Percentiles rank a stretch among this genome's conserved stretches.
phyloP scores from a whole-genome alignment of 2,329 filamentous ascomycete species.

The Lachnellula subtilissima region DNA sequence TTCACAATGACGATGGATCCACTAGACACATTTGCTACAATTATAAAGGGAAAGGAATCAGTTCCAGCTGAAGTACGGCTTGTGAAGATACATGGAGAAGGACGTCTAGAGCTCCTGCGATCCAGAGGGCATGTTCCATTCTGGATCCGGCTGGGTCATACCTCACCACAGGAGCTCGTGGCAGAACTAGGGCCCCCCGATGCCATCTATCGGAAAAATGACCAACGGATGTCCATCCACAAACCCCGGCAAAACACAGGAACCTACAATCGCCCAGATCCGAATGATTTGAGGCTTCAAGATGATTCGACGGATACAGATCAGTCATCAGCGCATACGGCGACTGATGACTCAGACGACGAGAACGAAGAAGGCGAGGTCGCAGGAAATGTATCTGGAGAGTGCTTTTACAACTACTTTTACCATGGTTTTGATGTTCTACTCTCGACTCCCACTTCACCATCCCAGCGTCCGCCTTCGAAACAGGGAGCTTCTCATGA shows the following conservation, averaged over 20 bases:
- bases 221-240: conserved; percentile 84
- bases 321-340: conserved; percentile 67
- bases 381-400: conserved; percentile 53
- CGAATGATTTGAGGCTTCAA: conserved; percentile 27
- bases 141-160: conserved; percentile 74
- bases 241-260: conserved; percentile 53
- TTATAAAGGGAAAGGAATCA: conserved; percentile 68
- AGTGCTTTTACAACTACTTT: conserved; percentile 97
- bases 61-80: conserved; percentile 87
- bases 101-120: conserved; percentile 71
- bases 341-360: conserved; percentile 62
- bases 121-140: conserved; percentile 63
- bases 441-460: conserved; percentile 68
- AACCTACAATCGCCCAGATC: conserved; percentile 43
- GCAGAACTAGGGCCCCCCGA: conserved; percentile 89
- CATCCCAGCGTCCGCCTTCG: conserved; percentile 60
- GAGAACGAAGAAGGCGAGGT: conserved; percentile 58
- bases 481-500: conserved; percentile 26
- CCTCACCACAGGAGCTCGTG: conserved; percentile 85
- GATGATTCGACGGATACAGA: conserved; percentile 67
- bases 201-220: conserved; percentile 87
- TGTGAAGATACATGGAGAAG: conserved; percentile 71
- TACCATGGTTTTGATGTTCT: conserved; percentile 91
- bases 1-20: conserved; percentile 73
- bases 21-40: conserved; percentile 64